Evolutionary conservation across 352 stramenopile genomes (phyloP).

Genomic region (Peronosclerospora sorghi): DNA sequence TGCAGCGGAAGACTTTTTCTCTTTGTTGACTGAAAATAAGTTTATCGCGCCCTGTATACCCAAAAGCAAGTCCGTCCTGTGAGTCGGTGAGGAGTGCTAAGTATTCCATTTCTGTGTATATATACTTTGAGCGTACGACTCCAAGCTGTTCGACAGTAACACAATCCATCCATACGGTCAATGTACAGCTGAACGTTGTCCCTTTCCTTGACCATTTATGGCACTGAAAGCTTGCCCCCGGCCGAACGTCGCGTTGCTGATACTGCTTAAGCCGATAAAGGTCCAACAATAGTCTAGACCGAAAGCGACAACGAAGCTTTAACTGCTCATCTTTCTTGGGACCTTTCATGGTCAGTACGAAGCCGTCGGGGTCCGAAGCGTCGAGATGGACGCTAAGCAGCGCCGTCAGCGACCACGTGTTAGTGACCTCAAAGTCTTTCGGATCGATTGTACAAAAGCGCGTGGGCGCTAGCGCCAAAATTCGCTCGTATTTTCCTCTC

Average conservation of each 20-base stretch:
- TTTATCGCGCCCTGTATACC: slow-evolving; percentile 51
- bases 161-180: slow-evolving; percentile 56
- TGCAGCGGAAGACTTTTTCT: slow-evolving; percentile 34
- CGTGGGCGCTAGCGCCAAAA: slow-evolving; percentile 65
- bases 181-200: slow-evolving; percentile 24
- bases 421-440: slow-evolving; percentile 81
- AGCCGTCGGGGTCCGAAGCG: slow-evolving; percentile 40
- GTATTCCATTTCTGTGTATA: slow-evolving; percentile 77
- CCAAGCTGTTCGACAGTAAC: slow-evolving; percentile 31
- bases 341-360: slow-evolving; percentile 51
- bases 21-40: slow-evolving; percentile 66
- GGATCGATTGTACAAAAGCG: slow-evolving; percentile 82
- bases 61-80: slow-evolving; percentile 49
- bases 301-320: slow-evolving; percentile 69
- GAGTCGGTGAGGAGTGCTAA: slow-evolving; percentile 43
- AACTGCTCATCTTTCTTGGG: slow-evolving; percentile 80
- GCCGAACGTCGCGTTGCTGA: slow-evolving; percentile 18
- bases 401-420: slow-evolving; percentile 66
- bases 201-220: slow-evolving; percentile 54
- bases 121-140: slow-evolving; percentile 53
- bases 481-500: slow-evolving; percentile 81
- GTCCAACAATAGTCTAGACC: slow-evolving; percentile 65
- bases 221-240: slow-evolving; percentile 40
- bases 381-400: slow-evolving; percentile 54
- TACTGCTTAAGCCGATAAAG: slow-evolving; percentile 60